Base-by-base conservation (phyloP, 352 stramenopile genomes). In the Phytophthora crassamura region DNA sequence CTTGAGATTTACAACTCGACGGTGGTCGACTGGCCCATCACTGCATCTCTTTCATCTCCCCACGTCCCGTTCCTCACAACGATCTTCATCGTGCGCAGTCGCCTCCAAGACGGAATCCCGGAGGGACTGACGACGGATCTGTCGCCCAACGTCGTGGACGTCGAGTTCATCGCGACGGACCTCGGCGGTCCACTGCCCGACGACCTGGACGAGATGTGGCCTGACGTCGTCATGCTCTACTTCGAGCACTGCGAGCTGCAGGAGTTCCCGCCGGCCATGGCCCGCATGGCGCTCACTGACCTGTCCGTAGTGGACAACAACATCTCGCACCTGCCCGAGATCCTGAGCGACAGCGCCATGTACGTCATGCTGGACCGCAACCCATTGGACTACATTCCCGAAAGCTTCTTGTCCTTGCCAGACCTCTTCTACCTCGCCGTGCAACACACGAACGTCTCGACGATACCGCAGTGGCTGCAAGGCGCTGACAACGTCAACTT, bases 1-100 rank as follows among this genome's bases (percentile, higher is more conserved):
- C 46, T 86, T 32, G 72, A 86, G 48, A 55, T 86, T 46, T 84
- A 84, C 61, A 86, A 86, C 57, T 58, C 66, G 15, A 73, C 69
- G 0, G 45, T 86, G 22, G 16, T 66, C 3, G 25, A 72, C 7
- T 86, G 77, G 77, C 14, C 64, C 5, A 56, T 22, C 3, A 55
- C 46, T 8, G 65, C 72, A 2, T 74, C 72, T 0, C 35, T 84
- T 1, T 75, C 72, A 12, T 28, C 64, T 4, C 35, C 59, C 4
- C 60, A 71, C 10, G 51, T 80, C 0, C 63, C 65, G 6, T 56
- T 12, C n/a, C 48, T 84, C 25, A 60, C 45, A 4, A 69, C 75
- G 20, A 12, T 84, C 10, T 82, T 74, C 41, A 72, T 84, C 12
- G 55, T 72, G 1, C 69, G 69, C 9, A 76, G 59, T 14, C 52